Evolutionary conservation across 2,329 filamentous ascomycete genomes (phyloP), one percentile per base, ranked within the genome.

Genomic region (Aspergillus hortae): DNA sequence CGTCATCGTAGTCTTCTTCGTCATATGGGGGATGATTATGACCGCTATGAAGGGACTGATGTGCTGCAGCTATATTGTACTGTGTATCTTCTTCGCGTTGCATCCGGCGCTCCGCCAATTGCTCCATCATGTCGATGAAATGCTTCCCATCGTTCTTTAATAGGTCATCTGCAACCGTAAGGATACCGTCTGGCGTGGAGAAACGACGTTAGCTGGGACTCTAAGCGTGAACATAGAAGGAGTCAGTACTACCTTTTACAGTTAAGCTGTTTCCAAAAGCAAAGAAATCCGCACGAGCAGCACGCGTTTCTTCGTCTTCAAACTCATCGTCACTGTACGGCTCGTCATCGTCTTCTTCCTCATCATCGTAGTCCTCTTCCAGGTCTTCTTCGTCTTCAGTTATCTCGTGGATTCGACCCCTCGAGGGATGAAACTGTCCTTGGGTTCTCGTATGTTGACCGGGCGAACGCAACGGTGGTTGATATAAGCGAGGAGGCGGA

Each of bases 111-210:
- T 99, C 94, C 35, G 94, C 94, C 64, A 99, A 82, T 76, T 97
- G 92, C 73, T 99, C 94, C 94, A 99, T 99, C 94, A 99, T 99
- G 72, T 99, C 94, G 74, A 99, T 99, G 77, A 99, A 99, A 68
- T 96, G 95, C 74, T 95, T 96, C 66, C 94, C 94, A 73, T 99
- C 94, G 74, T 99, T 99, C 74, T 97, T 97, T 58, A 99, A 83
- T 60, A 99, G 81, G 75, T 99, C 94, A 78, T 99, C 94, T 71
- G 94, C 94, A 67, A 99, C 94, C 61, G 94, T 99, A 70, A 99
- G 85, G 74, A 99, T 96, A 69, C 94, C 95, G 79, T 94, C 92
- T 78, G 64, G 17, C 66, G 69, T 69, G 61, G 67, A 58, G 74
- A 68, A 63, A 73, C 23, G 73, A 68, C 74, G 69, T 75, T 51